Base-by-base conservation (phyloP, 2,329 filamentous ascomycete species). In the Allantophomopsis cytisporea region DNA sequence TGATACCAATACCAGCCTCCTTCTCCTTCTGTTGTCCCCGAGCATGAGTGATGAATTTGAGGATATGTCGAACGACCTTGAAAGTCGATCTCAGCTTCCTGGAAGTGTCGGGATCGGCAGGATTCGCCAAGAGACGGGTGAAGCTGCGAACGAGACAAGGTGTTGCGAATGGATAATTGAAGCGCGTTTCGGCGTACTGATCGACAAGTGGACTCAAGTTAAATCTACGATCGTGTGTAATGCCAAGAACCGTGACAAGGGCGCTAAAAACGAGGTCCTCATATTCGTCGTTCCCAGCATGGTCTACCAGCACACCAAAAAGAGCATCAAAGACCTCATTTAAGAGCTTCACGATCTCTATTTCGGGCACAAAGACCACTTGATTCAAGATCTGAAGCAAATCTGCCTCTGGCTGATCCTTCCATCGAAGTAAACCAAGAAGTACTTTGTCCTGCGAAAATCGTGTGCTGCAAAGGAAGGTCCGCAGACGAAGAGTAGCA, bases 281-380 rank as follows among this genome's bases (percentile, higher is more conserved):
- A 46, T 87, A 88, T 54, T 94, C 85, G 47, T 93, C 85, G 47
- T 86, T 86, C 8, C 85, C 86, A n/a, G 85, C 78, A 52, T 94
- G 80, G 50, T 95, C 87, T 21, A 93, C 84, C 20, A 96, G 66
- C 20, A 95, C 87, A 5, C 85, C 82, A 54, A 98, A 98, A 1
- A 98, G 72, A 0, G 86, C 77, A 57, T 94, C 85, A 39, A 98
- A 80, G 1, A 96, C 87, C 50, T 94, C 83, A 45, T 75, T 82
- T 7, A 96, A 65, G 33, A 96, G 71, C 63, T 96, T 98, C 45
- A 98, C 91, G 28, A 98, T 84, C 60, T 98, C 93, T 41, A 96
- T 94, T 56, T 98, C 91, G 0, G 91, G 84, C 1, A 98, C 88
- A 48, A 96, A 96, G 15, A 88, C 79, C 37, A 96, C 74, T 48